Evolutionary conservation across 805 yeast genomes (phyloP), one percentile per base, ranked within the genome.

Genomic region (Wickerhamomyces strasburgensis): DNA sequence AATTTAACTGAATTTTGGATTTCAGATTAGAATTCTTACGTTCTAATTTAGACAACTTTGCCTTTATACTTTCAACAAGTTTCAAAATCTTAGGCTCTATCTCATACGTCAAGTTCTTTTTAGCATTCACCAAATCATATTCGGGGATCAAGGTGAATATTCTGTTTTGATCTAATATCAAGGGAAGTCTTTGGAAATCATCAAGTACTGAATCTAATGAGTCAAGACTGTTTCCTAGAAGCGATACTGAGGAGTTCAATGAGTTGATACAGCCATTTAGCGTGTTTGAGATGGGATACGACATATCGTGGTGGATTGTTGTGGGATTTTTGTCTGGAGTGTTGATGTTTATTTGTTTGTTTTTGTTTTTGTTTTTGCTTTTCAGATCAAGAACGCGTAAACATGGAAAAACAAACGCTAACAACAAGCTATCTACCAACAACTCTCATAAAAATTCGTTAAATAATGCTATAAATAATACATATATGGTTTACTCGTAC

Each of bases 131-230:
- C 18, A 73, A 50, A 37, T 73, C 76, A 37, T 57, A 54, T 43
- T 72, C 76, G 0, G 79, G 75, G 0, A 73, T 66, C 10, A 73
- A 52, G 5, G 74, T 75, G 54, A 72, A 75, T 16, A 73, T 72
- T 25, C 68, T 61, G 29, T 60, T 58, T 6, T 75, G 70, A 14
- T 57, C 47, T n/a, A 75, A 56, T 6, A 73, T 65, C 16, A 51
- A 54, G 27, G 57, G 59, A 26, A 71, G 51, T 6, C 73, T 46
- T 2, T 63, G 49, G 14, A 66, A 61, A 42, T 73, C 75, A 9
- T 57, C 54, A 4, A 68, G 58, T 46, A 36, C 57, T 9, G 50
- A 7, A 31, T 52, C 53, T 5, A 72, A 49, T 5, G 58, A 46
- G 13, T 48, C 39, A 37, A 65, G 44, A 5, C 72, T 57, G 30